phyloP scores from a whole-genome alignment of 352 stramenopile genomes.

The Pythium aphanidermatum region DNA sequence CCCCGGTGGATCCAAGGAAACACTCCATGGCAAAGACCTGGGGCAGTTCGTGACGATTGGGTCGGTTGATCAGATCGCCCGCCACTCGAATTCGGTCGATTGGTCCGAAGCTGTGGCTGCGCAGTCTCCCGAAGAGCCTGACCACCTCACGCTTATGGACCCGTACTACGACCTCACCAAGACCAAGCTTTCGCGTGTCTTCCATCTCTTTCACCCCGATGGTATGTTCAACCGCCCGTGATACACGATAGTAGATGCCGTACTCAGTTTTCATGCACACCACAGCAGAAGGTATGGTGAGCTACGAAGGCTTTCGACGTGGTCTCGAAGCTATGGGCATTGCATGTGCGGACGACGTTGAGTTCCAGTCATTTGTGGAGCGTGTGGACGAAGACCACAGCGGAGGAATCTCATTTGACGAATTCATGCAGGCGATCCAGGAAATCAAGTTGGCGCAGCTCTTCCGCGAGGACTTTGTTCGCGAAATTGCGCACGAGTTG shows the following conservation, averaged over 20 bases:
- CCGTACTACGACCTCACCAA: slow-evolving; percentile 82
- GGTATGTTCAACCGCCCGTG: slow-evolving; percentile 29
- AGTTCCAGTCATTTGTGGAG: slow-evolving; percentile 64
- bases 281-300: slow-evolving; percentile 35
- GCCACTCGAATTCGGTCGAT: slow-evolving; percentile 35
- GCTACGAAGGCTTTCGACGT: slow-evolving; percentile 66
- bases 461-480: slow-evolving; percentile 59
- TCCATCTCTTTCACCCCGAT: slow-evolving; percentile 57
- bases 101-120: slow-evolving; percentile 55
- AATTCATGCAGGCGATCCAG: slow-evolving; percentile 85
- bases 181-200: slow-evolving; percentile 61
- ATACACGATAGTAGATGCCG: not conserved
- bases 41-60: slow-evolving; percentile 53
- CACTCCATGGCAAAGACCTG: slow-evolving; percentile 61
- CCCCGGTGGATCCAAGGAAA: slow-evolving; percentile 15
- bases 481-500: slow-evolving; percentile 23
- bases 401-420: slow-evolving; percentile 76
- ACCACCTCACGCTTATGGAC: slow-evolving; percentile 66
- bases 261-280: not conserved
- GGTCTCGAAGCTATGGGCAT: slow-evolving; percentile 78
- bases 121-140: slow-evolving; percentile 40
- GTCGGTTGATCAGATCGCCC: slow-evolving; percentile 36
- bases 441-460: slow-evolving; percentile 87
- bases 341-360: slow-evolving; percentile 43
- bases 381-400: slow-evolving; percentile 81